Conservation (phyloP, 2,329 filamentous ascomycete genomes). For the Aureobasidium zeae region DNA sequence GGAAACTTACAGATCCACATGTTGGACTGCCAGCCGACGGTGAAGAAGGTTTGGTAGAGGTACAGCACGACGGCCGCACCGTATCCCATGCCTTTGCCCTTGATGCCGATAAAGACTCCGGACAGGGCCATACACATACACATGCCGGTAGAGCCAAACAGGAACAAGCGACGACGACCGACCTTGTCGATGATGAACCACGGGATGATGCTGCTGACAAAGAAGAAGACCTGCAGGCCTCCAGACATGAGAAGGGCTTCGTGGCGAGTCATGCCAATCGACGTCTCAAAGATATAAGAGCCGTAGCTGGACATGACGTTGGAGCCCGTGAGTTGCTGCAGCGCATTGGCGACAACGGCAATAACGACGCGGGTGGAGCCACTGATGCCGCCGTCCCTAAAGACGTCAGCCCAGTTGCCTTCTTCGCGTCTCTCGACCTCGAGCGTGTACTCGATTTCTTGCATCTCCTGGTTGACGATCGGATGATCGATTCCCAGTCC, state of each 20-base stretch:
- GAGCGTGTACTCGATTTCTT: constrained; percentile 38
- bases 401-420: constrained; percentile 31
- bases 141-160: constrained; percentile 23
- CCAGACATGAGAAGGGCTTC: constrained; percentile 21
- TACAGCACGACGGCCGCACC: constrained; percentile 31
- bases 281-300: constrained; percentile 19
- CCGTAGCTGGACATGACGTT: constrained; percentile 24
- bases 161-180: constrained; percentile 24
- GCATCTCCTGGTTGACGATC: constrained; percentile 39
- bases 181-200: constrained; percentile 27
- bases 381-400: constrained; percentile 27
- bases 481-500: constrained; percentile 39
- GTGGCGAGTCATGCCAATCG: constrained; percentile 18
- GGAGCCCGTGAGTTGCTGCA: constrained; percentile 22
- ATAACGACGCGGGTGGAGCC: constrained; percentile 26
- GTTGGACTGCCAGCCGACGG: constrained; percentile 22
- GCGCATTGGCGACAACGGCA: constrained; percentile 3
- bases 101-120: constrained; percentile 17
- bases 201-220: constrained; percentile 22
- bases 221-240: constrained; percentile 25
- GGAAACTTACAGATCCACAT: constrained; percentile 19
- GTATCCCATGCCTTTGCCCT: constrained; percentile 19
- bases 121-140: constrained; percentile 21
- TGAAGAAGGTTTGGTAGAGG: constrained; percentile 31
- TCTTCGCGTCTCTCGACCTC: constrained; percentile 25